These are phyloP conservation scores for Nakaseomyces bracarensis DNA, from an alignment of 1,139 yeast species.

Conservation along the genomic window DNA sequence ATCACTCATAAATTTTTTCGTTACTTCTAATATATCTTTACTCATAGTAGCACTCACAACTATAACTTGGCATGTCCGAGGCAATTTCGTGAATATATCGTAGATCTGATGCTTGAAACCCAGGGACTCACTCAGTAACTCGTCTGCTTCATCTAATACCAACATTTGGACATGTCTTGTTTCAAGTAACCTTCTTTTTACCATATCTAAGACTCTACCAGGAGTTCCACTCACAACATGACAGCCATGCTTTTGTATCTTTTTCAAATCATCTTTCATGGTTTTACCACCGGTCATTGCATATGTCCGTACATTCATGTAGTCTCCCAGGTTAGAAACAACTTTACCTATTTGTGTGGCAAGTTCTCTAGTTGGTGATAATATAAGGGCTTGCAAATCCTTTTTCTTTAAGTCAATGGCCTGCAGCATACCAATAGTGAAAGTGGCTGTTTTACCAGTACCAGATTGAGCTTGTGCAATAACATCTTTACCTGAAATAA, in stretches of 20 bases:
- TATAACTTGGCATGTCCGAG: slow-evolving; percentile 80
- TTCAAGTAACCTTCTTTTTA: slow-evolving; percentile 61
- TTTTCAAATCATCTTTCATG: slow-evolving; percentile 71
- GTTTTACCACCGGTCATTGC: slow-evolving; percentile 93
- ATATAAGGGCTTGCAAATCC: slow-evolving; percentile 68
- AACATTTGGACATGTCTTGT: slow-evolving; percentile 73
- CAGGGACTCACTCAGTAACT: slow-evolving; percentile 56
- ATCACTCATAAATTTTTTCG: slow-evolving; percentile 79
- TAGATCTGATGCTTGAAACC: slow-evolving; percentile 92
- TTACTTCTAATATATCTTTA: slow-evolving; percentile 75
- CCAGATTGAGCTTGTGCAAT: slow-evolving; percentile 98
- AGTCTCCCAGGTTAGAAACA: slow-evolving; percentile 75
- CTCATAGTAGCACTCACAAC: slow-evolving; percentile 92
- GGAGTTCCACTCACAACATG: slow-evolving; percentile 98
- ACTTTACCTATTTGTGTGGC: slow-evolving; percentile 87
- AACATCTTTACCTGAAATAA: slow-evolving; percentile 82
- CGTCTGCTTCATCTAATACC: slow-evolving; percentile 92
- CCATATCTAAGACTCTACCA: slow-evolving; percentile 84
- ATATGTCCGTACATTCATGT: slow-evolving; percentile 73
- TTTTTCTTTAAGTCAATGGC: slow-evolving; percentile 59
- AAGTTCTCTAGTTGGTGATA: slow-evolving; percentile 94
- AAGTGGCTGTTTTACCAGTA: slow-evolving; percentile 97
- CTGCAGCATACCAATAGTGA: slow-evolving; percentile 84
- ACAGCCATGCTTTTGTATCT: slow-evolving; percentile 58
- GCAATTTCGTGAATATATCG: slow-evolving; percentile 74